phyloP scores from a whole-genome alignment of 2,329 filamentous ascomycete genomes.

The Sclerotinia minor region DNA sequence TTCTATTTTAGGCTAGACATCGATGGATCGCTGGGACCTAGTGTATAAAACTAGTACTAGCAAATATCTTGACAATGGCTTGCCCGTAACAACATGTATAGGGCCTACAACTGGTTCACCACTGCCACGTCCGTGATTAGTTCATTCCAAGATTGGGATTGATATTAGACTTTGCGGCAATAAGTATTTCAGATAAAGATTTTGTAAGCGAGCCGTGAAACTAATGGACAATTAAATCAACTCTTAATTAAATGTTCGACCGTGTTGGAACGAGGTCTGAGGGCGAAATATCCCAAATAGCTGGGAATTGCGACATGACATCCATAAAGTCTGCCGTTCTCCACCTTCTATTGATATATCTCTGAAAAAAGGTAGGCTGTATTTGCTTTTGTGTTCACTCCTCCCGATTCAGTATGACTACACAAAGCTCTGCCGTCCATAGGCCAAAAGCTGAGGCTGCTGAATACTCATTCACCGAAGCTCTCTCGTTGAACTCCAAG shows the following conservation, averaged over 20 bases:
- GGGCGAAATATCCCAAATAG: neutral
- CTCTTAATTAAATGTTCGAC: neutral
- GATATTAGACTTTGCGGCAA: constrained; percentile 2
- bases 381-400: neutral
- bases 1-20: neutral
- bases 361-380: neutral
- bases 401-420: constrained; percentile 14
- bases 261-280: constrained; percentile 17
- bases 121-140: neutral
- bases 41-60: neutral
- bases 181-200: neutral
- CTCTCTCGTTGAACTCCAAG: constrained; percentile 12
- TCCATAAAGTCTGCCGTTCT: constrained; percentile 13
- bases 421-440: constrained; percentile 4
- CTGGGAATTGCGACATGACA: neutral
- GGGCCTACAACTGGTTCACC: neutral
- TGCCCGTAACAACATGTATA: neutral
- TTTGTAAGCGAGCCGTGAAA: neutral
- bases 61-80: neutral
- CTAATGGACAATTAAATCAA: neutral
- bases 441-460: constrained; percentile 14
- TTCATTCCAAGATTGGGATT: neutral
- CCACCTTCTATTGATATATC: constrained; percentile 3
- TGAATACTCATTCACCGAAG: constrained; percentile 21
- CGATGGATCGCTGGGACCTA: neutral